Evolutionary conservation across 2,329 filamentous ascomycete genomes (phyloP), one percentile per base, ranked within the genome.

Genomic region (Podosphaera fusca): DNA sequence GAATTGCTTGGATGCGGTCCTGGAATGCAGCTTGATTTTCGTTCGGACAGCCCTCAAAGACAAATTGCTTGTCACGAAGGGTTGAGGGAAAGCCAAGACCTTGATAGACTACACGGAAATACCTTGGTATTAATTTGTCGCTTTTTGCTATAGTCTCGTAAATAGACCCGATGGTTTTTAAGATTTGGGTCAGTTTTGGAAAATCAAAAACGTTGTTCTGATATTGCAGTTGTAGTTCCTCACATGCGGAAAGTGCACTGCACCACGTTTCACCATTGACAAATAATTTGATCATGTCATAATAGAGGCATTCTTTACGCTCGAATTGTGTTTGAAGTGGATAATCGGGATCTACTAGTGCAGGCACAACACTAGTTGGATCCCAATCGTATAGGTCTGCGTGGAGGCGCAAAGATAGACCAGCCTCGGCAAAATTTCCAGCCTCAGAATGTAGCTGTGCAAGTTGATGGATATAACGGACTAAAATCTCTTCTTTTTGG

Each of bases 401-500:
- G 68, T 96, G 92, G 57, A 96, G 78, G 46, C 87, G 83, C 42
- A 96, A 75, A 3, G 89, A 88, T 60, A 96, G 75, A 10, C 88
- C 92, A 12, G 90, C 90, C 70, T 95, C 89, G 0, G 87, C 85
- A 61, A 82, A 80, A 64, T 95, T 92, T 58, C 84, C 76, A 3
- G 84, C 78, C 46, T 82, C 78, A 7, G 78, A 76, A 68, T 96
- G 90, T 10, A 92, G 73, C 45, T 80, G 73, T 2, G 88, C 86
- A 29, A 96, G 76, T 68, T 95, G 88, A 67, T 96, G 90, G 12
- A 96, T 89, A 65, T 96, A 95, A 61, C 88, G 84, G 61, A 95
- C 85, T 69, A 95, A 96, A 58, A 95, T 95, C 65, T 95, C 89
- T 67, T 95, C 88, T 66, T 94, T 94, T 63, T 94, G 86, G 84